Conservation (phyloP, 2,329 filamentous ascomycete species). For the Aspergillus tamarii region DNA sequence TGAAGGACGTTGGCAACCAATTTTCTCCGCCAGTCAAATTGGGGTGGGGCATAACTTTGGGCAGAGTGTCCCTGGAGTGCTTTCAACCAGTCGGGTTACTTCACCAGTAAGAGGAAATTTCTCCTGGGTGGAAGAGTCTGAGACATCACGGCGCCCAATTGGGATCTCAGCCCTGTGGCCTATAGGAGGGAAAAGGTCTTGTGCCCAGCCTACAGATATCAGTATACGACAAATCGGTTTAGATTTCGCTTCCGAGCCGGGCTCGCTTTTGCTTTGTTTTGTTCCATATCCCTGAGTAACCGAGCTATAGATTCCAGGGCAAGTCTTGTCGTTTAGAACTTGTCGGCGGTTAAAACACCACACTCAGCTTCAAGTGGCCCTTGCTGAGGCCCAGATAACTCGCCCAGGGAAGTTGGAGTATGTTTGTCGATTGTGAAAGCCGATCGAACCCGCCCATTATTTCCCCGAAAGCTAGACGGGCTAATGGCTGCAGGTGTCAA, state of each 20-base stretch:
- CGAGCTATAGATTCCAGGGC: background rate
- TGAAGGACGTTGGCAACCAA: background rate
- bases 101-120: background rate
- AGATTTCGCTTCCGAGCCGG: background rate
- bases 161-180: background rate
- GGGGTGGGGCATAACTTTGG: background rate
- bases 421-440: conserved; percentile 11
- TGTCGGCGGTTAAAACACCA: conserved; percentile 10
- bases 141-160: conserved; percentile 9
- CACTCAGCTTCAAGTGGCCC: background rate
- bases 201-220: background rate
- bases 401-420: conserved; percentile 8
- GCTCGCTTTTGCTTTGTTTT: background rate
- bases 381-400: conserved; percentile 1
- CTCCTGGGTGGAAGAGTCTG: conserved; percentile 7
- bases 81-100: background rate
- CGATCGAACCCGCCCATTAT: conserved; percentile 29
- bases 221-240: background rate
- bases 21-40: background rate
- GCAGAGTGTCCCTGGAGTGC: background rate
- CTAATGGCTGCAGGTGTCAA: conserved; percentile 30
- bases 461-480: conserved; percentile 21
- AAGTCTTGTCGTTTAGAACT: conserved; percentile 1
- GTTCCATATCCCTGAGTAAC: background rate
- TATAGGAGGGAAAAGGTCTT: conserved; percentile 2